Base-by-base conservation (phyloP, 352 stramenopile species). In the Phytophthora hybrid region DNA sequence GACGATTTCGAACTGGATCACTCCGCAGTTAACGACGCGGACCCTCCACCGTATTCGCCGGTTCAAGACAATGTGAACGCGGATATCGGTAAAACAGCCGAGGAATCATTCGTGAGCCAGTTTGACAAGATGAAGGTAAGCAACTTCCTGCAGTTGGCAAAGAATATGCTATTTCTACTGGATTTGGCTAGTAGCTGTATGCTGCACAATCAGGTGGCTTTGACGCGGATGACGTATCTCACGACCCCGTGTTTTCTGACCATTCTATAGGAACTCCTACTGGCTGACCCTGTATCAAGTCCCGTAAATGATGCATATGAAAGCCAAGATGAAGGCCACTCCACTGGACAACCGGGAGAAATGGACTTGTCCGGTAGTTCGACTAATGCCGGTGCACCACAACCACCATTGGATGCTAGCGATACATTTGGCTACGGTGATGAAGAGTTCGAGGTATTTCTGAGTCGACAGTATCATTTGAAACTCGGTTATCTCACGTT, bases 391-490 rank as follows among this genome's bases (percentile, higher is more conserved):
- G 46, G 56, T 7, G 31, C 8, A 19, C 14, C 52, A 29, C 32
- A 59, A 10, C 26, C 29, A 47, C 29, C 6, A 31, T 31, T 78
- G 57, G 60, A 74, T 23, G 59, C 46, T 7, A 82, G 47, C 4
- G 77, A 87, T 41, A 81, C 74, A 1, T 93, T 92, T 56, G 87
- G 85, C 55, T 94, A 94, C 65, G 85, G 88, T 46, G 83, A 94
- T 18, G 87, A 93, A n/a, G 85, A 89, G 49, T 92, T 93, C 69
- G 87, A 94, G 73, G 83, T 82, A 65, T 23, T 54, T 29, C 2
- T 29, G 14, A n/a, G 23, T 29, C 29, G 13, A 54, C 19, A 29
- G n/a, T 52, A 19, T 31, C 47, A 31, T 31, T 29, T 18, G 19
- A 3, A 7, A 5, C 14, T 23, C 44, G 11, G 44, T 21, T 21